Base-by-base conservation (phyloP, 2,329 filamentous ascomycete genomes). In the Aspergillus novofumigatus region DNA sequence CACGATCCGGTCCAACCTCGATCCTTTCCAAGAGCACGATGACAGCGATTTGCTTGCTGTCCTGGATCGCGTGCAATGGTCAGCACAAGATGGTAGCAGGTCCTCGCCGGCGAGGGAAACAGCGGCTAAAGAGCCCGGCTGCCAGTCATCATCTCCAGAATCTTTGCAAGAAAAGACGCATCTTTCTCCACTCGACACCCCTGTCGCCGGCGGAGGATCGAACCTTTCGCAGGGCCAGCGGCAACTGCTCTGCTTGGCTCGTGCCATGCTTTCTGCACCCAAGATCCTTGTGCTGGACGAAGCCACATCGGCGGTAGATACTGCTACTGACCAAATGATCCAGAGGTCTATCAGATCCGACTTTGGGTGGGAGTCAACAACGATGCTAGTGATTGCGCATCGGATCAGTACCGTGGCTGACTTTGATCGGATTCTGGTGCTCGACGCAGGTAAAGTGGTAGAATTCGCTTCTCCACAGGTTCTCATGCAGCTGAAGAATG, bases 1-100 rank as follows among this genome's bases (percentile, higher is more conserved):
- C 38, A 91, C 89, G 0, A 77, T 93, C 29, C 81, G 89, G 50
- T 86, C 81, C 49, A 93, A 92, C 66, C 80, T 93, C 8, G 90
- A 93, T 68, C 86, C 89, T 0, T 92, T 91, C 63, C 78, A 87
- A 57, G 78, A 88, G 58, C 83, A 90, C 67, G 81, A 78, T 1
- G 89, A 92, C 62, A 78, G 76, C 1, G 85, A 88, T 65, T 82
- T 92, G n/a, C 80, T 81, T 32, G 86, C 90, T 62, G 87, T 84
- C 1, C 79, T 93, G 0, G 77, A 82, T 45, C 83, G 87, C 9
- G 89, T 91, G 2, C 87, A 91, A 65, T 81, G 91, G 35, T 20
- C 23, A 23, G 21, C 21, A 23, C 42, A 23, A 14, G 20, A 45
- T 10, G 42, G 20, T 20, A 21, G 21, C 44, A 25, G 21, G 44